These are phyloP conservation scores for Lepidopterella palustris DNA, from an alignment of 495 filamentous ascomycete species.

Conservation along the genomic window DNA sequence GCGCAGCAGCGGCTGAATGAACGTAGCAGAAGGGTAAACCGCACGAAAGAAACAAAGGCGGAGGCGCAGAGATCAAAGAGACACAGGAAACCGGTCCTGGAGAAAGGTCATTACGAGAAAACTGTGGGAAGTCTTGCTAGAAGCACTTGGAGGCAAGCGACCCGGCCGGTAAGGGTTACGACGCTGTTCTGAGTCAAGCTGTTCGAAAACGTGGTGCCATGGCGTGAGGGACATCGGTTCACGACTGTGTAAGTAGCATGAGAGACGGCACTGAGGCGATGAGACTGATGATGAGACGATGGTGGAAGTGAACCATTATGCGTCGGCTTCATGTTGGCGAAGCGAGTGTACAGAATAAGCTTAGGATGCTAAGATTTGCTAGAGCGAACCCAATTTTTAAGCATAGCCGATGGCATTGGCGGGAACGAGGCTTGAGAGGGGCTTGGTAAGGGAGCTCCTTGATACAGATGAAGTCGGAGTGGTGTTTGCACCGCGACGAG, in stretches of 20 bases:
- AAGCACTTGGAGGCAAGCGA: background rate
- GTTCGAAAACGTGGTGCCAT: background rate
- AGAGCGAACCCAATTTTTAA: too few relatives aligned
- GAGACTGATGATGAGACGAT: background rate
- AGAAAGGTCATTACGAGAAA: conserved; percentile 16
- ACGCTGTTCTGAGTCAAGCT: background rate
- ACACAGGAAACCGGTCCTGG: conserved; percentile 23
- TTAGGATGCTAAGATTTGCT: background rate
- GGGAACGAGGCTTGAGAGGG: background rate
- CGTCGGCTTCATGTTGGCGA: background rate
- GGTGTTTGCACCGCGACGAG: background rate
- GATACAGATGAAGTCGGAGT: conserved; percentile 3
- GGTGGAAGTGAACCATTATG: background rate
- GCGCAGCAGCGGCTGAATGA: conserved; percentile 27
- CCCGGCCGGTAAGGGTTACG: conserved; percentile 8
- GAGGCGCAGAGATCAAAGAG: conserved; percentile 15
- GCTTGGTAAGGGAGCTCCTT: background rate
- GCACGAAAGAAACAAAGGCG: conserved; percentile 23
- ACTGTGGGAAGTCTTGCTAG: conserved; percentile 1
- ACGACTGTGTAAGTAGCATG: background rate
- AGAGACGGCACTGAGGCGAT: background rate
- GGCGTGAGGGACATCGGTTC: background rate
- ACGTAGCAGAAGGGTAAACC: conserved; percentile 20
- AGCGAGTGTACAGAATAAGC: background rate
- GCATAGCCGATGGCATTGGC: background rate